Percentiles rank a stretch among this genome's conserved stretches.
These are phyloP conservation scores for Cavenderia fasciculata DNA, from an alignment of 78 protist species.

Conservation along the genomic window DNA sequence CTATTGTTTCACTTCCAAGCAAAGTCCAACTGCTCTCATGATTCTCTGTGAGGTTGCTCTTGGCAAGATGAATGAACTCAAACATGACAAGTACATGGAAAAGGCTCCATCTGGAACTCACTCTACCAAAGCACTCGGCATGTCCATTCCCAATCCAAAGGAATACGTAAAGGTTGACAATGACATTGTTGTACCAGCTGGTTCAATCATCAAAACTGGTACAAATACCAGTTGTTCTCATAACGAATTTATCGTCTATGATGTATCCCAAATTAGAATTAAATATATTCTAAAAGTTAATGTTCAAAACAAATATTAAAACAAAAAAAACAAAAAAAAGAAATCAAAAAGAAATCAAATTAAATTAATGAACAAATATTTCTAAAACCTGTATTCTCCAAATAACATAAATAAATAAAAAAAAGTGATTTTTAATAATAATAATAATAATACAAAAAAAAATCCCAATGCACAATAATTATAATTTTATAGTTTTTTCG, in stretches of 20 bases:
- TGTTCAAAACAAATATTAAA: not conserved
- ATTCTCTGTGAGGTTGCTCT: slow-evolving; percentile 74
- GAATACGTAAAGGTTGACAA: slow-evolving; percentile 1
- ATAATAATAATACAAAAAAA: too few relatives aligned
- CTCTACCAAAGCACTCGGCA: slow-evolving; percentile 78
- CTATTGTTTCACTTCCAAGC: slow-evolving; percentile 77
- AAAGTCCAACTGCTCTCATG: slow-evolving; percentile 69
- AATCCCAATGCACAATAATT: too few relatives aligned
- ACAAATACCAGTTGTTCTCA: slow-evolving; percentile 53
- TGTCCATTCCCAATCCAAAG: slow-evolving; percentile 57
- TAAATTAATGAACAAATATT: too few relatives aligned
- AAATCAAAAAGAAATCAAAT: too few relatives aligned
- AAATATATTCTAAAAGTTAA: slow-evolving; percentile 47
- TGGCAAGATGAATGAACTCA: slow-evolving; percentile 62
- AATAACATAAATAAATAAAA: too few relatives aligned
- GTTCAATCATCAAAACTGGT: slow-evolving; percentile 41
- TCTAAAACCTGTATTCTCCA: too few relatives aligned
- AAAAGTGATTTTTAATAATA: too few relatives aligned
- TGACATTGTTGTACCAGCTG: slow-evolving; percentile 40
- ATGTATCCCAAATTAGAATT: slow-evolving; percentile 44
- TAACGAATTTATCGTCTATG: slow-evolving; percentile 73
- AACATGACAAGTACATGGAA: slow-evolving; percentile 78
- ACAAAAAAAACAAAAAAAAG: too few relatives aligned
- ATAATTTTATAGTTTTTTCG: too few relatives aligned
- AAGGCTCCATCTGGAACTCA: slow-evolving; percentile 73